Percentiles rank a stretch among this genome's conserved stretches.
These are phyloP conservation scores for Cyclocybe cylindracea DNA, from an alignment of 768 basidiomycete genomes.

Conservation along the genomic window DNA sequence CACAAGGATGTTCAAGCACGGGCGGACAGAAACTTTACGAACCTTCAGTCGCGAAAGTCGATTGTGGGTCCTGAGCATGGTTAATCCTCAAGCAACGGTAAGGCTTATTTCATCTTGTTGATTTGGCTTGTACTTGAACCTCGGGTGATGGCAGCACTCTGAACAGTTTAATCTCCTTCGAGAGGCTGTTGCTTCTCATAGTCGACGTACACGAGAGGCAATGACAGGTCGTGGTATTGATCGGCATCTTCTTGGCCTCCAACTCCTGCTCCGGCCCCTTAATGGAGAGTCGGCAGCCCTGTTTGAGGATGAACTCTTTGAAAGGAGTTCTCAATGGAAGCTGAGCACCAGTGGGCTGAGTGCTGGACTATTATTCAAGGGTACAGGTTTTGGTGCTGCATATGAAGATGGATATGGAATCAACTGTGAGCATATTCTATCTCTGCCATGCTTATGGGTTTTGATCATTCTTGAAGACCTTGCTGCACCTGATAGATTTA, in stretches of 20 bases:
- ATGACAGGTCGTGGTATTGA: conserved; percentile 86
- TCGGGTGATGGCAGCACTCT: conserved; percentile 27
- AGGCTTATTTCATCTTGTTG: conserved; percentile 13
- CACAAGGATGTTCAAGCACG: conserved; percentile 83
- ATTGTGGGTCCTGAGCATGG: conserved; percentile 77
- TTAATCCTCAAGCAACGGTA: conserved; percentile 51
- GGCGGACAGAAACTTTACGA: conserved; percentile 89
- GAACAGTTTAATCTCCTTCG: conserved; percentile 52
- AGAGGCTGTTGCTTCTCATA: conserved; percentile 72
- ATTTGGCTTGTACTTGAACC: not conserved
- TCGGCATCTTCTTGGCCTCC: conserved; percentile 86
- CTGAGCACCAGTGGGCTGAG: conserved; percentile 89
- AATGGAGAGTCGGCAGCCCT: conserved; percentile 59
- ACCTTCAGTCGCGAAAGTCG: conserved; percentile 73
- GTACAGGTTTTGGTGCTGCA: conserved; percentile 86
- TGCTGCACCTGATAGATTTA: conserved; percentile 73
- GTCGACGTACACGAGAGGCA: conserved; percentile 70
- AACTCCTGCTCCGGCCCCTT: conserved; percentile 56
- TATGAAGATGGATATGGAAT: conserved; percentile 92
- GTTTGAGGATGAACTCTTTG: conserved; percentile 79
- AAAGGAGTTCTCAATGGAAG: conserved; percentile 79
- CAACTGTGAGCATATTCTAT: conserved; percentile 64
- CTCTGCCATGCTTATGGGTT: not conserved
- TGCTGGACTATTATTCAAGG: conserved; percentile 82
- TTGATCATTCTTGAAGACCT: conserved; percentile 55